phyloP scores from a whole-genome alignment of 2,329 filamentous ascomycete genomes.

The Incumbomyces delicatus region DNA sequence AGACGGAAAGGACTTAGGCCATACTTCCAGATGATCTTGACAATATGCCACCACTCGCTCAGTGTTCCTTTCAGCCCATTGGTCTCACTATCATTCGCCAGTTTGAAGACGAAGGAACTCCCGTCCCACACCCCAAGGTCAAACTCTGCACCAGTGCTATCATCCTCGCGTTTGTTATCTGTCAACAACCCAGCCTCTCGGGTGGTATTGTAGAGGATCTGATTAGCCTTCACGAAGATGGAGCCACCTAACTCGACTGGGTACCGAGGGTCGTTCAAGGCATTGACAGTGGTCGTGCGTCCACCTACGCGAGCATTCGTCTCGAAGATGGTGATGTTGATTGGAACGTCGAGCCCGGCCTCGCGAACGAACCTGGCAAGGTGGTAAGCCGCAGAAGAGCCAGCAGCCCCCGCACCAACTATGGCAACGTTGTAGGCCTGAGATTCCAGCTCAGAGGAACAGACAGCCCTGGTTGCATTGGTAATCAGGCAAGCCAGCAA shows the following conservation, averaged over 20 bases:
- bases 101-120: slow-evolving; percentile 57
- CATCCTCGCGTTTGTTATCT: slow-evolving; percentile 34
- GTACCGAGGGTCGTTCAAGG: slow-evolving; percentile 55
- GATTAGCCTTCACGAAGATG: slow-evolving; percentile 80
- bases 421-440: slow-evolving; percentile 16
- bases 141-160: slow-evolving; percentile 36
- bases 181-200: slow-evolving; percentile 59
- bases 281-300: slow-evolving; percentile 73
- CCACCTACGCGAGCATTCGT: slow-evolving; percentile 69
- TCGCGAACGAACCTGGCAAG: slow-evolving; percentile 60
- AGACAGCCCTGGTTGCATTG: neutral
- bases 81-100: slow-evolving; percentile 45
- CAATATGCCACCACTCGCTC: slow-evolving; percentile 65
- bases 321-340: slow-evolving; percentile 86
- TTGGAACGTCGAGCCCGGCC: slow-evolving; percentile 40
- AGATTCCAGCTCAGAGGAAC: neutral
- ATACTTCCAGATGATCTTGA: slow-evolving; percentile 76
- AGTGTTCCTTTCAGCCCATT: slow-evolving; percentile 8
- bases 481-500: slow-evolving; percentile 23
- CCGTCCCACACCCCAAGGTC: slow-evolving; percentile 80
- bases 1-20: slow-evolving; percentile 67
- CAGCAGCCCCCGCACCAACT: slow-evolving; percentile 72
- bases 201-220: slow-evolving; percentile 67
- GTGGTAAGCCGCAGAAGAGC: slow-evolving; percentile 78
- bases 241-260: slow-evolving; percentile 82